Evolutionary conservation across 2,329 filamentous ascomycete species (phyloP).

Genomic region (Balansia obtecta): DNA sequence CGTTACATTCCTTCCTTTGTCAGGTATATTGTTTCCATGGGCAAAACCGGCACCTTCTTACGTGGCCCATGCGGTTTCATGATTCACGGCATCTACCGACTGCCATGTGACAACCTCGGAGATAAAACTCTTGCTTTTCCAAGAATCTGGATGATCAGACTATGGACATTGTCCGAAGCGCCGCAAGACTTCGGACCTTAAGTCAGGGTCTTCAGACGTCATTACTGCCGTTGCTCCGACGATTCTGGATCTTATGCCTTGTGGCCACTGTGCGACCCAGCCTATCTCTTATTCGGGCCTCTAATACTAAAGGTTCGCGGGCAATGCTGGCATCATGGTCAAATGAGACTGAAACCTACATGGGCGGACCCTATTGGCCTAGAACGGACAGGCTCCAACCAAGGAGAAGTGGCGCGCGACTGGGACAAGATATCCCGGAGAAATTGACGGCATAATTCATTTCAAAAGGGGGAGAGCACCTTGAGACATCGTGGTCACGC

Average conservation of each 20-base stretch:
- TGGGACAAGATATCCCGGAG: slow-evolving; percentile 47
- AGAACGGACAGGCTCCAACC: slow-evolving; percentile 55
- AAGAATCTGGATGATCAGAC: slow-evolving; percentile 44
- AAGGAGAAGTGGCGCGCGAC: slow-evolving; percentile 40
- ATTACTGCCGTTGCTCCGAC: slow-evolving; percentile 23
- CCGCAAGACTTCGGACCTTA: slow-evolving; percentile 15
- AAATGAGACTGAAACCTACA: slow-evolving; percentile 30
- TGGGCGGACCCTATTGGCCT: slow-evolving; percentile 39
- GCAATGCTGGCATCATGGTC: slow-evolving; percentile 46
- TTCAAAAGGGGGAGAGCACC: slow-evolving; percentile 40
- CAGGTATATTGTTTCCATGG: slow-evolving; percentile 22
- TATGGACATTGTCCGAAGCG: slow-evolving; percentile 23
- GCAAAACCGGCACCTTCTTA: slow-evolving; percentile 28
- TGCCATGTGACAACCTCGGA: slow-evolving; percentile 37
- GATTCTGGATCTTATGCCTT: slow-evolving; percentile 48
- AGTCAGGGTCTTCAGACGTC: slow-evolving; percentile 16
- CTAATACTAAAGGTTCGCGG: slow-evolving; percentile 55
- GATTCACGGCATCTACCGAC: slow-evolving; percentile 19
- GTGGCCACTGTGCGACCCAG: slow-evolving; percentile 47
- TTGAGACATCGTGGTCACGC: slow-evolving; percentile 49
- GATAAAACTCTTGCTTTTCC: slow-evolving; percentile 46
- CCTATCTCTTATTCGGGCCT: slow-evolving; percentile 42
- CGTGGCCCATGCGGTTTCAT: slow-evolving; percentile 24
- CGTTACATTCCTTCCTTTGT: neutral
- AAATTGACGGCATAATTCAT: slow-evolving; percentile 38